Evolutionary conservation across 2,329 filamentous ascomycete species (phyloP).

Genomic region (Curvularia sp.): DNA sequence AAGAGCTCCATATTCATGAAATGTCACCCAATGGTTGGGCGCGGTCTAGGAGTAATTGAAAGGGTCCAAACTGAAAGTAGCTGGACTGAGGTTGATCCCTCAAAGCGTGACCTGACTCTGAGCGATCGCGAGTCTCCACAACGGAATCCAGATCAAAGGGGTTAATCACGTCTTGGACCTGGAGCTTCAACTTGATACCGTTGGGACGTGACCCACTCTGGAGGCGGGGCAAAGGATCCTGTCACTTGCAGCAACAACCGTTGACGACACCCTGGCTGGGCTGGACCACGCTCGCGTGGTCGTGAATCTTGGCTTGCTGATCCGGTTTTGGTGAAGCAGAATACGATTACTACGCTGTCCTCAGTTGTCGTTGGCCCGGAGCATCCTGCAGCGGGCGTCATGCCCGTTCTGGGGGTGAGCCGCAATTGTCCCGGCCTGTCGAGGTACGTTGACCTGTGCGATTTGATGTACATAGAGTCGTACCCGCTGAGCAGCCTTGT

Average conservation of each 20-base stretch:
- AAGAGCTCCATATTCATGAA: slow-evolving; percentile 24
- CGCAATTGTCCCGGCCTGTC: slow-evolving; percentile 27
- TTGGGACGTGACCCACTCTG: slow-evolving; percentile 28
- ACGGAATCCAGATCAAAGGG: slow-evolving; percentile 16
- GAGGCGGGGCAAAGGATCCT: slow-evolving; percentile 23
- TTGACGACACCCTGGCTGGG: slow-evolving; percentile 26
- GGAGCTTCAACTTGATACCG: slow-evolving; percentile 27
- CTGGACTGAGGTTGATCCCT: not conserved
- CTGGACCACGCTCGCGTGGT: slow-evolving; percentile 30
- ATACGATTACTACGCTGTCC: slow-evolving; percentile 24
- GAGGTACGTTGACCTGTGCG: slow-evolving; percentile 33
- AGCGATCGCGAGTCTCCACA: not conserved
- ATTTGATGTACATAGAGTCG: slow-evolving; percentile 29
- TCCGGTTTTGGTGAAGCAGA: slow-evolving; percentile 34
- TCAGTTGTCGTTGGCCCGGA: not conserved
- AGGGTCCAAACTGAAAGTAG: not conserved
- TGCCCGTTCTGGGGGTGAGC: slow-evolving; percentile 31
- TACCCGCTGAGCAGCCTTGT: slow-evolving; percentile 30
- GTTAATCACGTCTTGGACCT: slow-evolving; percentile 20
- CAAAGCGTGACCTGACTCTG: not conserved
- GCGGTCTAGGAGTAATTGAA: not conserved
- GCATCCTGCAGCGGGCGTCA: not conserved
- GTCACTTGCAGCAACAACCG: slow-evolving; percentile 25
- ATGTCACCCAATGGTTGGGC: slow-evolving; percentile 22
- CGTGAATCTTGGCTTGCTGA: slow-evolving; percentile 32